These are phyloP conservation scores for Yamadazyma dendronema DNA, from an alignment of 1,139 yeast species.

Conservation along the genomic window DNA sequence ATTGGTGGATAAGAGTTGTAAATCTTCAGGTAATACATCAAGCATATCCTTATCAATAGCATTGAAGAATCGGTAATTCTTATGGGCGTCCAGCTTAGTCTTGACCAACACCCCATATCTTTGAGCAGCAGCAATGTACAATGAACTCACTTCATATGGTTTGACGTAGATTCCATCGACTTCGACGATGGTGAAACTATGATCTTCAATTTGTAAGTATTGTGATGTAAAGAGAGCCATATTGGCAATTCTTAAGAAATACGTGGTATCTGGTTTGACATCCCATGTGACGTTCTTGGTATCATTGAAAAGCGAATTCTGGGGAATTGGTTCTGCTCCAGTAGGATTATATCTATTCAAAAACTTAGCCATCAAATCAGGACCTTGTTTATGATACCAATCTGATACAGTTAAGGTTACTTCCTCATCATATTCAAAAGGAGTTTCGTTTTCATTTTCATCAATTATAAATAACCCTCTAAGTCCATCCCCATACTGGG, in stretches of 20 bases:
- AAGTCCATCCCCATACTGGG: slow-evolving; percentile 91
- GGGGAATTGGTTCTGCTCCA: slow-evolving; percentile 96
- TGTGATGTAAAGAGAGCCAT: slow-evolving; percentile 88
- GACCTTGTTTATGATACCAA: slow-evolving; percentile 75
- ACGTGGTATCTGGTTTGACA: slow-evolving; percentile 79
- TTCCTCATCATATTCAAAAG: slow-evolving; percentile 73
- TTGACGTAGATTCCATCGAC: slow-evolving; percentile 80
- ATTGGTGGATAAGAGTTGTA: slow-evolving; percentile 68
- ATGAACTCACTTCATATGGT: slow-evolving; percentile 53
- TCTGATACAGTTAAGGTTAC: slow-evolving; percentile 66
- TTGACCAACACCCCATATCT: slow-evolving; percentile 70
- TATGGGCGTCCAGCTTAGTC: slow-evolving; percentile 59
- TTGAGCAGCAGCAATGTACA: slow-evolving; percentile 76
- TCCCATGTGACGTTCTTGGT: slow-evolving; percentile 67
- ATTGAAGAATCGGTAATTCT: slow-evolving; percentile 77
- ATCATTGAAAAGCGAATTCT: slow-evolving; percentile 73
- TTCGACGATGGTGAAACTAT: slow-evolving; percentile 76
- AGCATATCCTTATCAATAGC: slow-evolving; percentile 76
- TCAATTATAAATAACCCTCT: slow-evolving; percentile 75
- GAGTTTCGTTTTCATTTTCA: slow-evolving; percentile 45
- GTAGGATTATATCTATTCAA: slow-evolving; percentile 80
- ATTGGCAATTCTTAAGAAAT: slow-evolving; percentile 73
- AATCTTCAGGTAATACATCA: slow-evolving; percentile 64
- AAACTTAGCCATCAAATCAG: slow-evolving; percentile 53
- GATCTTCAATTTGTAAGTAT: slow-evolving; percentile 82